These are phyloP conservation scores for Mycogone perniciosa DNA, from an alignment of 2,329 filamentous ascomycete species.

Conservation along the genomic window DNA sequence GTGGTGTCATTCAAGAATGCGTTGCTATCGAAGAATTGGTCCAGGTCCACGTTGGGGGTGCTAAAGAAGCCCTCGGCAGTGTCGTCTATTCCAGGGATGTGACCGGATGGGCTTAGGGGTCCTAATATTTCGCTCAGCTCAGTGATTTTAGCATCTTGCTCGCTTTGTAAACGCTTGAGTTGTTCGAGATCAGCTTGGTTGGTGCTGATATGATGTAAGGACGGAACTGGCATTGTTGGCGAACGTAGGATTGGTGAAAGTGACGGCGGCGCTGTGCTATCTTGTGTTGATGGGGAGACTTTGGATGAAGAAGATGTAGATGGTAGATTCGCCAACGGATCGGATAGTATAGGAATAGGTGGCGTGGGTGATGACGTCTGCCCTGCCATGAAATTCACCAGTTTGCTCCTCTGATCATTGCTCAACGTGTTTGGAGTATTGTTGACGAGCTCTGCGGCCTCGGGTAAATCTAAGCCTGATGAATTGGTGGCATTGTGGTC, in stretches of 20 bases:
- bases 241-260: constrained; percentile 46
- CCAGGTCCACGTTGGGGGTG: constrained; percentile 38
- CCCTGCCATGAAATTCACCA: constrained; percentile 55
- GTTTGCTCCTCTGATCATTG: constrained; percentile 50
- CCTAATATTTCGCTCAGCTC: constrained; percentile 68
- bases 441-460: constrained; percentile 44
- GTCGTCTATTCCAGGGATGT: constrained; percentile 63
- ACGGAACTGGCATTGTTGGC: constrained; percentile 38
- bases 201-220: constrained; percentile 57
- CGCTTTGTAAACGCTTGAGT: constrained; percentile 69
- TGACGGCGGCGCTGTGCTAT: constrained; percentile 27
- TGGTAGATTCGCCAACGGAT: constrained; percentile 15
- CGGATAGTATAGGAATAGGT: constrained; percentile 17
- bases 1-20: constrained; percentile 31
- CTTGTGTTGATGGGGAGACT: constrained; percentile 20
- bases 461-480: constrained; percentile 45
- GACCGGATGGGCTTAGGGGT: constrained; percentile 72
- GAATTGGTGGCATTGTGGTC: constrained; percentile 53
- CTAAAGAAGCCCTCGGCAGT: constrained; percentile 30
- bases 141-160: constrained; percentile 72
- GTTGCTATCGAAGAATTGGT: constrained; percentile 45
- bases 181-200: constrained; percentile 73
- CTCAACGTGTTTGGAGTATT: constrained; percentile 49
- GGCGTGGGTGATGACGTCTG: constrained; percentile 27
- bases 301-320: constrained; percentile 20